Evolutionary conservation across 2,329 filamentous ascomycete species (phyloP).

Genomic region (Aspergillus unguis): DNA sequence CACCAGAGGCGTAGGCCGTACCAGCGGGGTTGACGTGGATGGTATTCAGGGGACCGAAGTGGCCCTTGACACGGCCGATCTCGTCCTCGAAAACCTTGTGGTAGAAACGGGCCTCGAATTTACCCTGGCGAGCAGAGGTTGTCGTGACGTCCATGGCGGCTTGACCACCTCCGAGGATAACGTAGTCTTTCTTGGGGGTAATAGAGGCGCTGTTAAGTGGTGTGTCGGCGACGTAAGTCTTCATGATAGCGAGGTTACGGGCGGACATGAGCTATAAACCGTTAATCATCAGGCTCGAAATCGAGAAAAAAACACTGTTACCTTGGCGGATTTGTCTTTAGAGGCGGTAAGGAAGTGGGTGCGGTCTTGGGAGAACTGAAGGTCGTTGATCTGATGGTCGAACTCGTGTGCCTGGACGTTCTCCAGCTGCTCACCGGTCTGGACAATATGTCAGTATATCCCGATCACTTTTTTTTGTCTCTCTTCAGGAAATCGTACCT

Average conservation of each 20-base stretch:
- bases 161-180: conserved; percentile 96
- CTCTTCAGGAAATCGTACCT: conserved; percentile 53
- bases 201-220: conserved; percentile 95
- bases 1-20: conserved; percentile 88
- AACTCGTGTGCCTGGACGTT: conserved; percentile 83
- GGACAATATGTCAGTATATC: conserved; percentile 3
- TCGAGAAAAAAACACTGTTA: conserved; percentile 36
- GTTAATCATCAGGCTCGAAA: conserved; percentile 15
- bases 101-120: conserved; percentile 99
- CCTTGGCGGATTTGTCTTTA: conserved; percentile 96
- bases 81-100: conserved; percentile 99
- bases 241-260: conserved; percentile 83
- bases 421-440: conserved; percentile 76
- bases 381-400: conserved; percentile 78
- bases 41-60: conserved; percentile 96
- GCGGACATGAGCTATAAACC: conserved; percentile 67
- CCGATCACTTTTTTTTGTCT: neutral
- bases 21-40: conserved; percentile 90
- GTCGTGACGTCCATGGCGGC: conserved; percentile 98
- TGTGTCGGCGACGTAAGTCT: conserved; percentile 88
- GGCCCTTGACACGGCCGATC: conserved; percentile 92
- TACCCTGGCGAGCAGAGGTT: conserved; percentile 89
- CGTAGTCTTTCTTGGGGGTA: conserved; percentile 93
- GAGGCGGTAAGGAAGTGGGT: conserved; percentile 98
- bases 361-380: conserved; percentile 90